Evolutionary conservation across 2,329 filamentous ascomycete genomes (phyloP).

Genomic region (Colletotrichum sp.): DNA sequence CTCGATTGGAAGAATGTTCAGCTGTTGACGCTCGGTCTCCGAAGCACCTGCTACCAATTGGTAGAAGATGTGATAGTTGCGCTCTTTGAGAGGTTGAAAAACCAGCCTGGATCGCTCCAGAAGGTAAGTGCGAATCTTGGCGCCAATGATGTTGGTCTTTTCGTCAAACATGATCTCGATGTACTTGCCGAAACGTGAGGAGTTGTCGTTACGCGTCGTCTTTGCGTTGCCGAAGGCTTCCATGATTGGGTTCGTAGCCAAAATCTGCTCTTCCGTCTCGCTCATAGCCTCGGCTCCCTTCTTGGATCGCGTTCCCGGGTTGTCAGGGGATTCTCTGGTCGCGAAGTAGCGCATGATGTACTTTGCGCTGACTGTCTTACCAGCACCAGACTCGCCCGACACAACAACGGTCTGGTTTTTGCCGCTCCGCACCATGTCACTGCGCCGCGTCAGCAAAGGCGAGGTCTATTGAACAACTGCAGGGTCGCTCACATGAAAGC

Average conservation of each 20-base stretch:
- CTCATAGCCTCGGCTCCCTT: conserved; percentile 84
- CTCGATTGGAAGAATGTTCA: conserved; percentile 81
- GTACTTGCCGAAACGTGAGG: conserved; percentile 98
- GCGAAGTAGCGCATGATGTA: conserved; percentile 99
- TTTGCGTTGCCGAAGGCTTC: conserved; percentile 99
- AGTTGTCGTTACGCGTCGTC: conserved; percentile 99
- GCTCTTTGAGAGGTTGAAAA: conserved; percentile 95
- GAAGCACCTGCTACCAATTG: conserved; percentile 93
- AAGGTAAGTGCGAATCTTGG: conserved; percentile 95
- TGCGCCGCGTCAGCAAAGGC: conserved; percentile 48
- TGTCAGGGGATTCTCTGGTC: conserved; percentile 91
- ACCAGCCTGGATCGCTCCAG: conserved; percentile 94
- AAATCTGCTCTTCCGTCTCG: conserved; percentile 97
- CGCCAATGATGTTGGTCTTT: conserved; percentile 94
- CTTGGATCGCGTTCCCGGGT: conserved; percentile 78
- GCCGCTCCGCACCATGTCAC: conserved; percentile 94
- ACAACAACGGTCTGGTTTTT: conserved; percentile 99
- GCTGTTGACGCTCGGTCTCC: conserved; percentile 79
- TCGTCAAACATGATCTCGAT: conserved; percentile 99
- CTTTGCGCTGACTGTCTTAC: conserved; percentile 98
- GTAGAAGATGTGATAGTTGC: conserved; percentile 99
- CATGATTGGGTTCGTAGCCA: conserved; percentile 99
- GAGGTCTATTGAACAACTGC: neutral
- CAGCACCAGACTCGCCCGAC: conserved; percentile 98
- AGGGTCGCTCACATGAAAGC: conserved; percentile 81